Conservation (phyloP, 106 monocot genomes). For the Posidonia australis region DNA sequence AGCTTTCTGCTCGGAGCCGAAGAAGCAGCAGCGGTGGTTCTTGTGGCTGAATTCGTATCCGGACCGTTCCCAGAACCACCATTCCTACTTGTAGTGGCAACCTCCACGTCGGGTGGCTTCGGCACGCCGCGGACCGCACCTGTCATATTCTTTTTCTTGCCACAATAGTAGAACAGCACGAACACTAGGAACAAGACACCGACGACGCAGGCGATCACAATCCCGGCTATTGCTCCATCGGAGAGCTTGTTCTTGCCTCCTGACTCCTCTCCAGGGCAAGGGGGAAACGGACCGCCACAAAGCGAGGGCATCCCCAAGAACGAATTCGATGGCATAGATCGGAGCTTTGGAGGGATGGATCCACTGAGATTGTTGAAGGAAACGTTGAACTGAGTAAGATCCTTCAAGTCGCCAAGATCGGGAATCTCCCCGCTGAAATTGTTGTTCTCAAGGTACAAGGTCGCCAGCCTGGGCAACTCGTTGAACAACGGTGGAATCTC, state of each 20-base stretch:
- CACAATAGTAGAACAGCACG: slow-evolving; percentile 25
- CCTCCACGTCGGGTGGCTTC: slow-evolving; percentile 4
- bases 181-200: slow-evolving; percentile 10
- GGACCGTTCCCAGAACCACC: background rate
- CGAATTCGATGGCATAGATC: slow-evolving; percentile 14
- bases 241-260: slow-evolving; percentile 27
- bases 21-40: background rate
- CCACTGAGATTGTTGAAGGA: slow-evolving; percentile 74
- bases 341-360: slow-evolving; percentile 52
- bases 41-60: slow-evolving; percentile 7
- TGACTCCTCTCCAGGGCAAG: slow-evolving; percentile 35
- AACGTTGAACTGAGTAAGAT: slow-evolving; percentile 56
- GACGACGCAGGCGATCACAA: slow-evolving; percentile 23
- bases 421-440: slow-evolving; percentile 45
- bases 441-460: slow-evolving; percentile 54
- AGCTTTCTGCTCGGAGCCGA: slow-evolving; percentile 24
- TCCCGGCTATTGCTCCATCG: slow-evolving; percentile 39
- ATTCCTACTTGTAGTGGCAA: too few species aligned
- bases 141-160: slow-evolving; percentile 7
- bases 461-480: slow-evolving; percentile 36
- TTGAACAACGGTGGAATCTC: slow-evolving; percentile 33
- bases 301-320: slow-evolving; percentile 39
- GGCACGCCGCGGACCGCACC: background rate
- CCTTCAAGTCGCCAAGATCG: slow-evolving; percentile 25
- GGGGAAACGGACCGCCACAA: slow-evolving; percentile 48